Base-by-base conservation (phyloP, 2,329 filamentous ascomycete species). In the Colletotrichum nymphaeae region DNA sequence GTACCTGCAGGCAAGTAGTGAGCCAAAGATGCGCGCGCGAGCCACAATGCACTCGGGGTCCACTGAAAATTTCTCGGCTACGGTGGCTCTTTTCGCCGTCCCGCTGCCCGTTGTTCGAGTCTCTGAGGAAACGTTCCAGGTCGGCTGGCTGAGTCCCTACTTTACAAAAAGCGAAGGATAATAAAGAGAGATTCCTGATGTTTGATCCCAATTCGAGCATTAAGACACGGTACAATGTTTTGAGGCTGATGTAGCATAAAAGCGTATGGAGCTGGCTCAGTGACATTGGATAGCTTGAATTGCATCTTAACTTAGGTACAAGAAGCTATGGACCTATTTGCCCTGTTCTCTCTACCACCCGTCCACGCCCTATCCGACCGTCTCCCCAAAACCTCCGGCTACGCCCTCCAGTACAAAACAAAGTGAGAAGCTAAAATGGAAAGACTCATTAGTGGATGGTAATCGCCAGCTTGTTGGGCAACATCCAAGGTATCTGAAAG, bases 41-140 rank as follows among this genome's bases (percentile, higher is more conserved):
- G 63, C 32, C 24, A 56, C 49, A 55, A 22, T 56, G 32, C 32
- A 6, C 5, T 30, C 14, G 12, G 59, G 26, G 46, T 72, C 42
- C 24, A 55, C 69, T 62, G 59, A 67, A 76, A 78, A 75, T 77
- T 80, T 79, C 49, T 67, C 74, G 76, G 75, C 55, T 35, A 60
- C 76, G 78, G 78, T 74, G 72, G 74, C 77, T 80, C 73, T 73
- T 80, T 80, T 79, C 60, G 75, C 78, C 78, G 78, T 70, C 58
- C 28, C 64, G 67, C 69, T 52, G 16, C 11, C 22, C 30, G 37
- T 5, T 19, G 12, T 19, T 14, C 16, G 5, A 42, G 14, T 19
- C 12, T 12, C 37, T 19, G 5, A 42, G 37, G 11, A 35, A 35
- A 12, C 32, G 12, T 19, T 42, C 37, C 5, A 42, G 37, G 37